Base-by-base conservation (phyloP, 2,329 filamentous ascomycete species). In the Nemania diffusa region DNA sequence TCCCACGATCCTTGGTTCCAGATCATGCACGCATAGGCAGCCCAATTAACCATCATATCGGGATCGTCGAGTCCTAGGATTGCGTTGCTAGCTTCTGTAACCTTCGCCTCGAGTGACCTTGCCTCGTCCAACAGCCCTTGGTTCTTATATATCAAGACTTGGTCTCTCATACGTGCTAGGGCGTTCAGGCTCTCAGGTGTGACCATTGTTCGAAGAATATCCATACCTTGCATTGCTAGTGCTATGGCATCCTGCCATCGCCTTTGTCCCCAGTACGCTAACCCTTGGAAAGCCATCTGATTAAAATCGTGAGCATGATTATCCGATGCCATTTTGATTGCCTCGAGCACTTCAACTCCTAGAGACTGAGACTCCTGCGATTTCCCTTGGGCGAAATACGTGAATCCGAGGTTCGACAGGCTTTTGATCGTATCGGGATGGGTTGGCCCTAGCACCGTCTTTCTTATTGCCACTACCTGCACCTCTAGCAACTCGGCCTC, bases 241-340 rank as follows among this genome's bases (percentile, higher is more conserved):
- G 5, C 9, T 15, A 59, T 37, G 7, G 66, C 57, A 9, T 65
- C 29, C 3, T 48, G 8, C 52, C 24, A 61, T 22, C 37, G 46
- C 2, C 48, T 11, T 55, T 59, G 55, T 5, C 44, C 20, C 26
- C 11, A 27, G 17, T n/a, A n/a, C n/a, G n/a, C n/a, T n/a, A n/a
- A n/a, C n/a, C n/a, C n/a, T n/a, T n/a, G n/a, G n/a, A n/a, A n/a
- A n/a, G n/a, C n/a, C n/a, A n/a, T n/a, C n/a, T n/a, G n/a, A n/a
- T n/a, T n/a, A n/a, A n/a, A n/a, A n/a, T n/a, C n/a, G n/a, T n/a
- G n/a, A n/a, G n/a, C n/a, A n/a, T n/a, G n/a, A n/a, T n/a, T n/a
- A n/a, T n/a, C n/a, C n/a, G n/a, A n/a, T n/a, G n/a, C n/a, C n/a
- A n/a, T n/a, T n/a, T n/a, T n/a, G n/a, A n/a, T n/a, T n/a, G n/a